Conservation (phyloP, 1,284 basidiomycete species). For the Coniferiporia weirii region DNA sequence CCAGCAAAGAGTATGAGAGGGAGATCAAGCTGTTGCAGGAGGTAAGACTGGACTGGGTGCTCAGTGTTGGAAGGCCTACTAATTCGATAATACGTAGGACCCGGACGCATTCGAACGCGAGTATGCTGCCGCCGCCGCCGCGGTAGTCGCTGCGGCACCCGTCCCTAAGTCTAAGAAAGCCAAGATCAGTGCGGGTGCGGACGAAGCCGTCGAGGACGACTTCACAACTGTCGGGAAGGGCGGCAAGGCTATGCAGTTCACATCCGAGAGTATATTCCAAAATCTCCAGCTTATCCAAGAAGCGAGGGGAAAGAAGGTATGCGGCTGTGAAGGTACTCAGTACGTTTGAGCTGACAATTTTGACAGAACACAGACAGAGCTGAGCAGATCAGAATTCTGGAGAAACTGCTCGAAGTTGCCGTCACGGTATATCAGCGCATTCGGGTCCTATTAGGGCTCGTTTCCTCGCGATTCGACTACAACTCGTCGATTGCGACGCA, state of each 20-base stretch:
- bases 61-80: constrained; percentile 6
- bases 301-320: constrained; percentile 92
- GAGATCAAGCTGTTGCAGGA: constrained; percentile 78
- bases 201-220: constrained; percentile 52
- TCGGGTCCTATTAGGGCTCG: constrained; percentile 88
- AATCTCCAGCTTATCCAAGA: constrained; percentile 89
- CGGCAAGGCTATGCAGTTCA: constrained; percentile 80
- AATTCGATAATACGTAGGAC: constrained; percentile 48
- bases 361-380: constrained; percentile 89
- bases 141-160: constrained; percentile 40
- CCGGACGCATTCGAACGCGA: constrained; percentile 85
- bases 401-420: constrained; percentile 84
- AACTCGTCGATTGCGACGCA: constrained; percentile 82
- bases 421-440: constrained; percentile 90
- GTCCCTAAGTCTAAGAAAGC: constrained; percentile 39
- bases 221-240: constrained; percentile 93
- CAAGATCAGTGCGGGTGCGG: constrained; percentile 31
- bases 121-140: constrained; percentile 45
- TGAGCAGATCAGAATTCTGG: constrained; percentile 90
- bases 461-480: constrained; percentile 97
- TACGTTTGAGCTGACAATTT: constrained; percentile 17
- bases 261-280: constrained; percentile 90
- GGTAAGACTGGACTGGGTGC: constrained; percentile 39
- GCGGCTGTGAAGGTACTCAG: constrained; percentile 17
- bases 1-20: constrained; percentile 83